A percentile compares a stretch with the other conserved stretches of the same genome.
These are phyloP conservation scores for Xenosphaeropsis pyriputrescens DNA, from an alignment of 2,329 filamentous ascomycete species.

Conservation along the genomic window DNA sequence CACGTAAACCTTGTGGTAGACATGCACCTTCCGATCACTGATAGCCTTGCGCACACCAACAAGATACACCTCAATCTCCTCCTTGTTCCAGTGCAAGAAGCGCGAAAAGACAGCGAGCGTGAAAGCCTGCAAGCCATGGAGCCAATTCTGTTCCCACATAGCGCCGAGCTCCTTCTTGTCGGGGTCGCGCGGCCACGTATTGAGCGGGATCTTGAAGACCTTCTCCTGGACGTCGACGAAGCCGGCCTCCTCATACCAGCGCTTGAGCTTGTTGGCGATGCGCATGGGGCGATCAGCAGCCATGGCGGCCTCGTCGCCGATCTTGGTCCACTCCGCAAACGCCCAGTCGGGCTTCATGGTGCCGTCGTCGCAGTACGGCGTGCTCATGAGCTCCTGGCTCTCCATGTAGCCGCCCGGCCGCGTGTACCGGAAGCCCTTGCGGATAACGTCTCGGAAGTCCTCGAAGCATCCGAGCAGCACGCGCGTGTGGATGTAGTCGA, in stretches of 20 bases:
- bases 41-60: conserved; percentile 13
- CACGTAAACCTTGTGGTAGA: conserved; percentile 14
- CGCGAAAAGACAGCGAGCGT: conserved; percentile 13
- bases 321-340: conserved; percentile 9
- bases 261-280: conserved; percentile 6
- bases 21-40: conserved; percentile 12
- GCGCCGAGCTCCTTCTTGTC: conserved; percentile 3
- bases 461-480: conserved; percentile 37
- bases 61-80: conserved; percentile 16
- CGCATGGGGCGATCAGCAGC: conserved; percentile 25
- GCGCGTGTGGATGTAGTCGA: conserved; percentile 43
- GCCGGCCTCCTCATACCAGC: conserved; percentile 10
- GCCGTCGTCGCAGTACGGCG: conserved; percentile 25
- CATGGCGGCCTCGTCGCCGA: conserved; percentile 3
- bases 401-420: conserved; percentile 11
- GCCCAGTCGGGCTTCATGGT: conserved; percentile 23
- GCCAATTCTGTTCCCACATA: conserved; percentile 13
- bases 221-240: conserved; percentile 16
- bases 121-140: conserved; percentile 10
- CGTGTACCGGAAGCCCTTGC: conserved; percentile 4
- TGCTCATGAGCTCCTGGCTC: conserved; percentile 6
- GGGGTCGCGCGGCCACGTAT: conserved; percentile 30
- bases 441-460: conserved; percentile 29
- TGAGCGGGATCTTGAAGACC: conserved; percentile 30
- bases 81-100: conserved; percentile 13